Percentiles rank a stretch among this genome's conserved stretches.
These are phyloP conservation scores for Neofusicoccum laricinum DNA, from an alignment of 2,329 filamentous ascomycete species.

Conservation along the genomic window DNA sequence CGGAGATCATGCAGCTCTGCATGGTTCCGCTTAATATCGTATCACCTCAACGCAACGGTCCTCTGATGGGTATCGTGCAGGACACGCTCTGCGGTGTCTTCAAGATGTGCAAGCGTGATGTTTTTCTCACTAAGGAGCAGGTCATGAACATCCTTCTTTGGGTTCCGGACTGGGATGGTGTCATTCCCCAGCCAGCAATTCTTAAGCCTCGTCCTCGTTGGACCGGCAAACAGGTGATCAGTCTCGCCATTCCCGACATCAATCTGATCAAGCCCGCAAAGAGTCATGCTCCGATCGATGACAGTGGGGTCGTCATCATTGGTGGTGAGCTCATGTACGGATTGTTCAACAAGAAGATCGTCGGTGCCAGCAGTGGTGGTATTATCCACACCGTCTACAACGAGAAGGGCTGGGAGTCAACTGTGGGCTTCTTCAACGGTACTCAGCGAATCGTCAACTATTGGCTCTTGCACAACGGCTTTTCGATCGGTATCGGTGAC, in stretches of 20 bases:
- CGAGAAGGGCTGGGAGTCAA: slow-evolving; percentile 79
- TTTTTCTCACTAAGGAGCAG: slow-evolving; percentile 83
- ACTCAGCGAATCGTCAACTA: slow-evolving; percentile 94
- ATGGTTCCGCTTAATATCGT: slow-evolving; percentile 99
- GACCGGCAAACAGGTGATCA: slow-evolving; percentile 98
- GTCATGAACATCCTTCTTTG: slow-evolving; percentile 97
- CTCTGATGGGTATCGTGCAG: slow-evolving; percentile 99
- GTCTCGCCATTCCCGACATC: slow-evolving; percentile 83
- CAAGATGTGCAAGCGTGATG: slow-evolving; percentile 91
- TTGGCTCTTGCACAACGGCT: slow-evolving; percentile 93
- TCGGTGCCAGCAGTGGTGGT: slow-evolving; percentile 86
- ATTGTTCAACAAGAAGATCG: slow-evolving; percentile 86
- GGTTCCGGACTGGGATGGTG: slow-evolving; percentile 96
- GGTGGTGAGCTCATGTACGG: slow-evolving; percentile 88
- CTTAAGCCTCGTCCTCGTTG: slow-evolving; percentile 87
- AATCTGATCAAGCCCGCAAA: slow-evolving; percentile 51
- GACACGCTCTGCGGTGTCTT: slow-evolving; percentile 95
- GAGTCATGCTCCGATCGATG: slow-evolving; percentile 56
- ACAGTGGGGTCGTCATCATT: slow-evolving; percentile 78
- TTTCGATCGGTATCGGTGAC: slow-evolving; percentile 97
- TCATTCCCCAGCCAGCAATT: slow-evolving; percentile 91
- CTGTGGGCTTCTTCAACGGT: slow-evolving; percentile 94
- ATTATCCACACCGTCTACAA: slow-evolving; percentile 96
- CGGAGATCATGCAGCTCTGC: slow-evolving; percentile 90
- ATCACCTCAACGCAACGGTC: slow-evolving; percentile 93